Evolutionary conservation across 768 basidiomycete genomes (phyloP), one percentile per base, ranked within the genome.

Genomic region (Rhizopogon roseolus): DNA sequence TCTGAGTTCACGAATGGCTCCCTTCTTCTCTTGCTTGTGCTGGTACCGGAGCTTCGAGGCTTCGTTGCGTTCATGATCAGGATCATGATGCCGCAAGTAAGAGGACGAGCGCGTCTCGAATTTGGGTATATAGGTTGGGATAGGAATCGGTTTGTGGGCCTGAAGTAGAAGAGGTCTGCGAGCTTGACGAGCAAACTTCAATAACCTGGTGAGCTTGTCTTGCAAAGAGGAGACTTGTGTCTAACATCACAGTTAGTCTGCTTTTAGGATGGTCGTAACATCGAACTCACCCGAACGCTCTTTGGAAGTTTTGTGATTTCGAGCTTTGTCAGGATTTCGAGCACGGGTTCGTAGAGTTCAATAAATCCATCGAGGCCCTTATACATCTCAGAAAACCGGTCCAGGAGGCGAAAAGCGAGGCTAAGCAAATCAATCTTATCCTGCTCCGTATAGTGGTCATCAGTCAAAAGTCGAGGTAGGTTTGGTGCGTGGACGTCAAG

Each of bases 1-100:
- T 56, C 97, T 84, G 50, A 99, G 76, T 66, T 99, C 97, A 43
- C 96, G 78, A 57, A 99, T 93, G 5, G 97, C 97, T 41, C 97
- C 95, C 77, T 98, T 98, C 65, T 82, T 77, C 76, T 98, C 97
- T 73, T 98, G 88, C 73, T 95, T 95, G 76, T 93, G 88, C 66
- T 94, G 84, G 39, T 82, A 80, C 52, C 89, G 86, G 63, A 99
- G 71, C 69, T 98, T 98, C 54, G 86, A 72, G 0, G 85, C 82
- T 59, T 90, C 90, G 65, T 92, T 93, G 39, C 91, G 84, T 63
- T 96, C 94, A 56, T 84, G 84, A 68, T 99, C 94, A 8, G 96
- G 95, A 68, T 98, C 97, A 64, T 88, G 88, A 50, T 78, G 76
- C 48, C 86, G 86, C 56, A 86, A 71, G 66, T 89, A 91, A 41